Conservation (phyloP, 345 rosid genomes). For the Camelina neglecta region DNA sequence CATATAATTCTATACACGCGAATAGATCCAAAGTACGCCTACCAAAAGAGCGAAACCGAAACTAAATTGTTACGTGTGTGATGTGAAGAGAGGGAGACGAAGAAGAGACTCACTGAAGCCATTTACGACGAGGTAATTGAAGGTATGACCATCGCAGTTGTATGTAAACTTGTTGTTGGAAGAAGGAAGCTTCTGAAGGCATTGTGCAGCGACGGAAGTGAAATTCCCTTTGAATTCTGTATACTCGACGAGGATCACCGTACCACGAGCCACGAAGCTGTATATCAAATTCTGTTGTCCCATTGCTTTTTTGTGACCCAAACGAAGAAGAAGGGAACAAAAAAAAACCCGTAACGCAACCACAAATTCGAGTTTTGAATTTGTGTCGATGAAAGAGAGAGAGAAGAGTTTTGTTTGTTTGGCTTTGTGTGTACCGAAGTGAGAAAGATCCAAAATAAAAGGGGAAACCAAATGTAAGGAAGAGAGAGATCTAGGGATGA, state of each 20-base stretch:
- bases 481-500: slow-evolving; percentile 41
- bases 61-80: too few species aligned
- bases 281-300: slow-evolving; percentile 74
- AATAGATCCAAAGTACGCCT: neutral
- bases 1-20: neutral
- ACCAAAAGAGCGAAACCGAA: neutral
- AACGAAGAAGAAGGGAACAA: neutral
- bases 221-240: slow-evolving; percentile 76
- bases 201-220: slow-evolving; percentile 67
- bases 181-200: slow-evolving; percentile 77
- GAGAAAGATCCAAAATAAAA: slow-evolving; percentile 42
- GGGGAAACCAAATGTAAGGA: slow-evolving; percentile 29
- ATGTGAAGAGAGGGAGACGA: neutral
- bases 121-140: slow-evolving; percentile 67
- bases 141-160: slow-evolving; percentile 77
- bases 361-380: neutral
- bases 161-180: slow-evolving; percentile 68
- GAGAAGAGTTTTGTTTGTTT: slow-evolving; percentile 1
- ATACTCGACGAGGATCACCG: slow-evolving; percentile 64
- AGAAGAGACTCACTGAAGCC: slow-evolving; percentile 58
- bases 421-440: slow-evolving; percentile 33
- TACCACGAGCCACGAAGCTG: slow-evolving; percentile 73
- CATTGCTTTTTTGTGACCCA: slow-evolving; percentile 38
- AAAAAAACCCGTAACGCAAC: slow-evolving; percentile 26
- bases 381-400: neutral